A percentile compares a stretch with the other conserved stretches of the same genome.
Conservation (phyloP, 1,284 basidiomycete species). For the Leccinum pallidistipes region DNA sequence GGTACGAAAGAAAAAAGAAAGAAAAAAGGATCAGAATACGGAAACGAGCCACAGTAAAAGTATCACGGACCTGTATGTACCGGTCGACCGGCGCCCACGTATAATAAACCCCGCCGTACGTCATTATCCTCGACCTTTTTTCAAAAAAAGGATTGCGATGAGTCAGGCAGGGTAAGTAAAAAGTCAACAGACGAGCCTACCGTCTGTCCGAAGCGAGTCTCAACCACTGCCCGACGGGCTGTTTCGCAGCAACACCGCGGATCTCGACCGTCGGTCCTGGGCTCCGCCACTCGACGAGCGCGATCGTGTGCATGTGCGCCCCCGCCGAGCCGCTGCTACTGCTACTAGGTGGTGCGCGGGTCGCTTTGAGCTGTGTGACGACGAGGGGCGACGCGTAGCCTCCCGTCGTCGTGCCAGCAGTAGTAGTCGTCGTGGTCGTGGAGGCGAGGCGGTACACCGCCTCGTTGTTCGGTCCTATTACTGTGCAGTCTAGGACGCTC, state of each 20-base stretch:
- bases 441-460: constrained; percentile 38
- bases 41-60: background rate
- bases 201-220: constrained; percentile 49
- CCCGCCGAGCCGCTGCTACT: constrained; percentile 17
- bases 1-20: background rate
- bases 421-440: background rate
- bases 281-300: constrained; percentile 59
- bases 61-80: constrained; percentile 42
- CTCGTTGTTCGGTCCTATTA: constrained; percentile 49
- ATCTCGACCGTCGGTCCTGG: constrained; percentile 53
- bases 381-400: background rate
- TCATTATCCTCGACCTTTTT: constrained; percentile 44
- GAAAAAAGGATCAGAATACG: background rate
- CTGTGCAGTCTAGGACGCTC: constrained; percentile 11
- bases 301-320: constrained; percentile 44
- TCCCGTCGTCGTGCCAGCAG: background rate
- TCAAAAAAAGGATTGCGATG: no score
- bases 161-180: background rate
- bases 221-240: constrained; percentile 55
- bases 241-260: constrained; percentile 48
- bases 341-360: background rate
- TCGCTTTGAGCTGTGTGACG: constrained; percentile 50
- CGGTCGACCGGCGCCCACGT: constrained; percentile 43
- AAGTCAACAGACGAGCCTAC: constrained; percentile 30
- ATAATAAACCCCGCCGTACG: constrained; percentile 40